Evolutionary conservation across 2,329 filamentous ascomycete genomes (phyloP), one percentile per base, ranked within the genome.

Genomic region (Fusarium lyarnte): DNA sequence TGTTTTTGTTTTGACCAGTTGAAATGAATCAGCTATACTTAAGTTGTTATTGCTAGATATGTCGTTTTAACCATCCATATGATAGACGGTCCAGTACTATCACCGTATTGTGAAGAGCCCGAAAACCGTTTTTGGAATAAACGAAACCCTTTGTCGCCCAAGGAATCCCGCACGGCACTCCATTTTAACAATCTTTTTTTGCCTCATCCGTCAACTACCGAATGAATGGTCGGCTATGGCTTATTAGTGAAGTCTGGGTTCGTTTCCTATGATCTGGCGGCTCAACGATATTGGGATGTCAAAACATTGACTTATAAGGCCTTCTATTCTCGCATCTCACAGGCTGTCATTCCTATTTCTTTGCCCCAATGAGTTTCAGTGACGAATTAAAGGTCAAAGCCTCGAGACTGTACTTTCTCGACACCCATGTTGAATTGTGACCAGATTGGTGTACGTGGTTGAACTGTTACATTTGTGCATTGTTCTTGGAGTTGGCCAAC

Each of bases 301-400:
- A 49, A 61, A 45, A 33, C 35, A 27, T 41, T 43, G 39, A 45
- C 42, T 45, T 36, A 41, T 38, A 38, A 25, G 23, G 43, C 41
- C 42, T 33, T 17, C 21, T 23, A 36, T 62, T 31, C 33, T 51
- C 17, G 47, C 42, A 41, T 38, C 39, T 35, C 35, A 53, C 47
- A 66, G 36, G 58, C 25, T 57, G 46, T 47, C 66, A 63, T 63
- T 63, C 66, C 70, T 67, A 25, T 33, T 19, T 23, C 17, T 21
- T 46, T 29, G 35, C 43, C 42, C 43, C n/a, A 39, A 27, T 49
- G 42, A 51, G n/a, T 58, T 68, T 47, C n/a, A 41, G 31, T 55
- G 38, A 36, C 47, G 51, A 21, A 25, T 11, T 29, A 47, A 38
- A 41, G 25, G 14, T 47, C 53, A 53, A 47, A 39, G 35, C 19